A percentile compares a stretch with the other conserved stretches of the same genome.
phyloP scores from a whole-genome alignment of 2,329 filamentous ascomycete genomes.

The Xylariaceae sp. region DNA sequence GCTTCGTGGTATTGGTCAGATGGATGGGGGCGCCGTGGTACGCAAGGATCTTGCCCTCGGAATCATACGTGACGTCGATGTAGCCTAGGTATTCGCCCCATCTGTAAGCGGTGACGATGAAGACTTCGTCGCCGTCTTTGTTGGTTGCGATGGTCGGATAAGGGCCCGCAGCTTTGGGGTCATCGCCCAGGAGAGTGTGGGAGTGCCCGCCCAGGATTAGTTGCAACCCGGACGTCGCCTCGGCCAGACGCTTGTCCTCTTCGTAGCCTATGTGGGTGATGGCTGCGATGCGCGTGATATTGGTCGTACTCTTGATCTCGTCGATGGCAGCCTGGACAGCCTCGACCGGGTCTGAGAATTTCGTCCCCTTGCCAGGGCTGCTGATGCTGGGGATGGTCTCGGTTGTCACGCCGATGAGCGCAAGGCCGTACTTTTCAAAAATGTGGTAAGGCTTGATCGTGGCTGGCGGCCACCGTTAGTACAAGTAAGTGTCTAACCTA shows the following conservation, averaged over 20 bases:
- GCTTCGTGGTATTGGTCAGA: slow-evolving; percentile 54
- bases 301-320: slow-evolving; percentile 54
- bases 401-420: slow-evolving; percentile 60
- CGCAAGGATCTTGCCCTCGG: slow-evolving; percentile 53
- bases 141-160: slow-evolving; percentile 61
- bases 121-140: slow-evolving; percentile 59
- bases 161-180: slow-evolving; percentile 50
- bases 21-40: slow-evolving; percentile 62
- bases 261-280: slow-evolving; percentile 65
- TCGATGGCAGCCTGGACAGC: slow-evolving; percentile 58
- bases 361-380: slow-evolving; percentile 51
- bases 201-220: slow-evolving; percentile 50
- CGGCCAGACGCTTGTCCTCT: slow-evolving; percentile 55
- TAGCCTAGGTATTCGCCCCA: slow-evolving; percentile 66
- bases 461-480: slow-evolving; percentile 18
- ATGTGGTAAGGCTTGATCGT: slow-evolving; percentile 62
- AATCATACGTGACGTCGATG: slow-evolving; percentile 60
- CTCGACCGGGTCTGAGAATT: slow-evolving; percentile 51
- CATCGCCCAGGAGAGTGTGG: slow-evolving; percentile 51
- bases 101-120: slow-evolving; percentile 61
- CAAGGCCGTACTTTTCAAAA: slow-evolving; percentile 55
- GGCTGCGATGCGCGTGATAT: slow-evolving; percentile 59
- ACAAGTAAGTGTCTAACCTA: neutral
- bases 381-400: slow-evolving; percentile 54
- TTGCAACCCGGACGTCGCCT: slow-evolving; percentile 56